A percentile compares a stretch with the other conserved stretches of the same genome.
These are phyloP conservation scores for Pneumocystis sp. DNA, from an alignment of 1,139 yeast genomes.

Conservation along the genomic window DNA sequence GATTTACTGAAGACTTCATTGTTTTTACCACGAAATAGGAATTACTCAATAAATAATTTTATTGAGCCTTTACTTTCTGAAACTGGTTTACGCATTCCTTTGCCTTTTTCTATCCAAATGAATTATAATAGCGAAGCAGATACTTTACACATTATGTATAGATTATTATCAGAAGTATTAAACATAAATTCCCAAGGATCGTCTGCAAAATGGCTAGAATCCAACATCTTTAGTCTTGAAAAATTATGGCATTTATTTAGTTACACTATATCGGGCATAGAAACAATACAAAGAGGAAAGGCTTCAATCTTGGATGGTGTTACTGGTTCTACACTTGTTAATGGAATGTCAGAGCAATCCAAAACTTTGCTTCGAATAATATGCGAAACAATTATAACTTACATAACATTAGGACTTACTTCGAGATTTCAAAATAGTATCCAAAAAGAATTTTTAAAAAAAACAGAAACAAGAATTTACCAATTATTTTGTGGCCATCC, in stretches of 20 bases:
- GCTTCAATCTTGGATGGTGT: conserved; percentile 21
- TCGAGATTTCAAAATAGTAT: neutral
- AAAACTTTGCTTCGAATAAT: conserved; percentile 44
- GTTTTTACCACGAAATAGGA: neutral
- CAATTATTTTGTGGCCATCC: neutral
- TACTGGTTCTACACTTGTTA: conserved; percentile 31
- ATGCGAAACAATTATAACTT: conserved; percentile 14
- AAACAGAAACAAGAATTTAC: neutral
- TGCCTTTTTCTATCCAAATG: neutral
- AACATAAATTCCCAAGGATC: neutral
- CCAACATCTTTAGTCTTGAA: neutral
- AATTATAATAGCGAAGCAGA: neutral
- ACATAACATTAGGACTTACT: conserved; percentile 1
- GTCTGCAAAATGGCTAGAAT: neutral
- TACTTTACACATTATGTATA: neutral
- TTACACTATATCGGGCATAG: conserved; percentile 47
- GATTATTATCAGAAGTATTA: neutral
- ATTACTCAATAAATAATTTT: neutral
- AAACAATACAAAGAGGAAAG: conserved; percentile 51
- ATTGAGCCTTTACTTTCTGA: neutral
- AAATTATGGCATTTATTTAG: conserved; percentile 25
- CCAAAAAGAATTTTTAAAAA: neutral
- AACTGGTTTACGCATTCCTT: neutral
- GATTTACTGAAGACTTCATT: neutral
- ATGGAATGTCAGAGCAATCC: conserved; percentile 46